phyloP scores from a whole-genome alignment of 768 basidiomycete species.

The Xerocomus potaroensis region DNA sequence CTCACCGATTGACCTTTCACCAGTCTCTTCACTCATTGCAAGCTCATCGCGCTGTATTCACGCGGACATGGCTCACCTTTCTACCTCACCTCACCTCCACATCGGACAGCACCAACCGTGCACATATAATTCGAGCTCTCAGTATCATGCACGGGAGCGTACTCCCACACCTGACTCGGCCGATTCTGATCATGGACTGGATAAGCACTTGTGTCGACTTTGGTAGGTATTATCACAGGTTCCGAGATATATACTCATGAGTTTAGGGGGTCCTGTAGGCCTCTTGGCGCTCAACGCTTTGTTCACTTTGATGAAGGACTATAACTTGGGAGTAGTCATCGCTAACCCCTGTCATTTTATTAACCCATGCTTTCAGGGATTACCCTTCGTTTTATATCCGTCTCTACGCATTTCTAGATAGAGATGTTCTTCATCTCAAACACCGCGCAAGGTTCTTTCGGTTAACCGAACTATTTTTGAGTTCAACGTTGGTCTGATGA shows the following conservation, averaged over 20 bases:
- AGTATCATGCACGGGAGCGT: slow-evolving; percentile 81
- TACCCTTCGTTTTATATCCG: slow-evolving; percentile 94
- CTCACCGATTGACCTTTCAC: slow-evolving; percentile 66
- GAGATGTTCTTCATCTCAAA: slow-evolving; percentile 84
- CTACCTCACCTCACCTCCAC: slow-evolving; percentile 53
- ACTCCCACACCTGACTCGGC: slow-evolving; percentile 76
- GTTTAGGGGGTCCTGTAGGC: slow-evolving; percentile 74
- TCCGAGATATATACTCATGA: neutral
- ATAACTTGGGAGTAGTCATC: slow-evolving; percentile 71
- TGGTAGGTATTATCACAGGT: slow-evolving; percentile 41
- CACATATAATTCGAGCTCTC: slow-evolving; percentile 53
- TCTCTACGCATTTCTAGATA: slow-evolving; percentile 85
- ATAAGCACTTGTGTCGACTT: slow-evolving; percentile 77
- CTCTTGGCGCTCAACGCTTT: slow-evolving; percentile 88
- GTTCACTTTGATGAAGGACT: slow-evolving; percentile 86
- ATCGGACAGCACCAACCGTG: slow-evolving; percentile 28
- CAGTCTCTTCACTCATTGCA: slow-evolving; percentile 72
- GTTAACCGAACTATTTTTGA: slow-evolving; percentile 83
- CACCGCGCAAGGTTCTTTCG: slow-evolving; percentile 95
- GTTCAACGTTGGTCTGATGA: slow-evolving; percentile 71
- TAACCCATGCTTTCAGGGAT: slow-evolving; percentile 51
- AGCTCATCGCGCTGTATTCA: slow-evolving; percentile 79
- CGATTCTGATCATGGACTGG: slow-evolving; percentile 89
- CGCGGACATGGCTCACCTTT: slow-evolving; percentile 72
- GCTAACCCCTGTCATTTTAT: slow-evolving; percentile 1